A percentile compares a stretch with the other conserved stretches of the same genome.
These are phyloP conservation scores for Withania somnifera DNA, from an alignment of 305 asterid genomes.

Conservation along the genomic window DNA sequence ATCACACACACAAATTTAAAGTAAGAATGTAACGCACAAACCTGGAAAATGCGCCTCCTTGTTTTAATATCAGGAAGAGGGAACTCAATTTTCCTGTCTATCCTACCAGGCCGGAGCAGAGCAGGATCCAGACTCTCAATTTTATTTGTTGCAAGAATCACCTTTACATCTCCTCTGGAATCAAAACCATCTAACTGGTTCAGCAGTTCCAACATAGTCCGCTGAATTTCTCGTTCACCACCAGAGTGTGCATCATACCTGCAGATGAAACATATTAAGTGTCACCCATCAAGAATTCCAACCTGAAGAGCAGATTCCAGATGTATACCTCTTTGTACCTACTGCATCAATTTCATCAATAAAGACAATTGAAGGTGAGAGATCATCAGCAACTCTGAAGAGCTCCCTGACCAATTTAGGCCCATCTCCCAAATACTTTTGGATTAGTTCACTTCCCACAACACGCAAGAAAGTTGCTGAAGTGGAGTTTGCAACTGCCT, in stretches of 20 bases:
- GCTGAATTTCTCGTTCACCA: conserved; percentile 92
- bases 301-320: background rate
- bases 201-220: conserved; percentile 84
- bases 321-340: conserved; percentile 75
- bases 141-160: conserved; percentile 84
- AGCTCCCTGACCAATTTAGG: conserved; percentile 91
- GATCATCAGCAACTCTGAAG: conserved; percentile 92
- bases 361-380: conserved; percentile 94
- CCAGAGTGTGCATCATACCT: conserved; percentile 98
- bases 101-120: conserved; percentile 83
- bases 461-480: conserved; percentile 96
- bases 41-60: conserved; percentile 88
- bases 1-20: no score
- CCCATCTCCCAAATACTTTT: conserved; percentile 90
- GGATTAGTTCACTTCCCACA: conserved; percentile 89
- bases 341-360: conserved; percentile 95
- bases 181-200: conserved; percentile 69
- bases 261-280: background rate
- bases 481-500: conserved; percentile 96
- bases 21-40: conserved; percentile 14
- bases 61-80: conserved; percentile 96
- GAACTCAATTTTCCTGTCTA: conserved; percentile 79
- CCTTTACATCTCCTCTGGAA: conserved; percentile 87
- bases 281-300: background rate
- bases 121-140: conserved; percentile 90